Conservation (phyloP, 108 stramenopile species). For the Cyclotella baltica region DNA sequence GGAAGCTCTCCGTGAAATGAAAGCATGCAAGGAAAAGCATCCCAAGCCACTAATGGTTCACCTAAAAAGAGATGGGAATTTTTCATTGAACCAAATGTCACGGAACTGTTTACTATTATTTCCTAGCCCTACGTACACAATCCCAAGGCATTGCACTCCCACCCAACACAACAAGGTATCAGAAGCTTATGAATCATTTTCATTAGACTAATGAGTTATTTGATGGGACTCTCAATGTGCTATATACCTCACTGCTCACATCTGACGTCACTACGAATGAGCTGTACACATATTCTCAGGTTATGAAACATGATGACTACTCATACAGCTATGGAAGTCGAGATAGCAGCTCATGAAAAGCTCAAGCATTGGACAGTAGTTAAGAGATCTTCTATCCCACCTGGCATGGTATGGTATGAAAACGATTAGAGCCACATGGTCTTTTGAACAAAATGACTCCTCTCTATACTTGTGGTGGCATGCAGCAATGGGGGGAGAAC, state of each 20-base stretch:
- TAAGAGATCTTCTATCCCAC: neutral
- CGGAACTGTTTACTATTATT: neutral
- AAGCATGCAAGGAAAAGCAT: too few species aligned
- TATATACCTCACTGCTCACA: neutral
- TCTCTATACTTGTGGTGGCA: neutral
- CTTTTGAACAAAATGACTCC: neutral
- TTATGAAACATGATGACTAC: neutral
- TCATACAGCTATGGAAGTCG: neutral
- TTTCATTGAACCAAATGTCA: neutral
- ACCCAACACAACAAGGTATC: neutral
- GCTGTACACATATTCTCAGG: neutral
- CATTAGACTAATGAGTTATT: neutral
- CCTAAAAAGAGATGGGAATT: too few species aligned
- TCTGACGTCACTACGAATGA: neutral
- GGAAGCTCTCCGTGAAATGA: too few species aligned
- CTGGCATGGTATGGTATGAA: neutral
- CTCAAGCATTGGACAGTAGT: conserved; percentile 6
- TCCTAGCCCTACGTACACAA: neutral
- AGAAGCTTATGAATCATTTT: neutral
- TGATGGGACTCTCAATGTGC: neutral
- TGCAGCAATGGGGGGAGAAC: conserved; percentile 54
- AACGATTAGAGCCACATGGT: conserved; percentile 1
- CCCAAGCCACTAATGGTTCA: too few species aligned
- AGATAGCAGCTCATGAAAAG: neutral
- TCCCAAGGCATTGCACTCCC: neutral